phyloP scores from a whole-genome alignment of 176 grass and related monocot species.

The Juncus inflexus region DNA sequence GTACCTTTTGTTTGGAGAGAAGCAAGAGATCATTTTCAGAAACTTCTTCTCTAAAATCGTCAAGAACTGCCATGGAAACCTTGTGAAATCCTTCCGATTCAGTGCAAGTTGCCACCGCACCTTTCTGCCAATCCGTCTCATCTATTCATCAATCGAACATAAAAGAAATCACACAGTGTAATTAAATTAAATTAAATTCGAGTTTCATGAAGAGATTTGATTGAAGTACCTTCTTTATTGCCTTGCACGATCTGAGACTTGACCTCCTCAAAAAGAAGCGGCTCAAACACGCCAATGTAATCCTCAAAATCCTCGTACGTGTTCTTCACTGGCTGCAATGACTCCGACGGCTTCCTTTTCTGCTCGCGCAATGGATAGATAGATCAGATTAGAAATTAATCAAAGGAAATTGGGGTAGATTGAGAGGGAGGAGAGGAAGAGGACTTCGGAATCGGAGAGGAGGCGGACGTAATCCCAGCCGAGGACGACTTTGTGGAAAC shows the following conservation, averaged over 20 bases:
- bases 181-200: background rate
- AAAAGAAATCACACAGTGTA: background rate
- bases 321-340: constrained; percentile 50
- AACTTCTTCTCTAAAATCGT: constrained; percentile 47
- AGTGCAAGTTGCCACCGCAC: constrained; percentile 21
- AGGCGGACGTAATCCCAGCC: constrained; percentile 89
- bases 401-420: background rate
- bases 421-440: background rate
- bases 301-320: constrained; percentile 64
- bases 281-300: constrained; percentile 72
- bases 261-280: constrained; percentile 95
- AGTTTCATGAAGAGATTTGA: background rate
- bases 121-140: constrained; percentile 64
- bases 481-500: constrained; percentile 76
- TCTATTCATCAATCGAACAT: constrained; percentile 33
- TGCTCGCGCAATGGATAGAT: constrained; percentile 16
- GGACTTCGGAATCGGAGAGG: constrained; percentile 58
- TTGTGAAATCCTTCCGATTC: constrained; percentile 80
- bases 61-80: constrained; percentile 48
- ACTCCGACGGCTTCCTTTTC: constrained; percentile 32
- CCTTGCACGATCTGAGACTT: constrained; percentile 87
- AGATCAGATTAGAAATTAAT: constrained; percentile 3
- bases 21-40: constrained; percentile 89
- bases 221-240: constrained; percentile 51
- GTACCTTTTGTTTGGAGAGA: constrained; percentile 74